Percentiles rank a stretch among this genome's conserved stretches.
These are phyloP conservation scores for Benincasa hispida DNA, from an alignment of 306 rosid genomes.

Conservation along the genomic window DNA sequence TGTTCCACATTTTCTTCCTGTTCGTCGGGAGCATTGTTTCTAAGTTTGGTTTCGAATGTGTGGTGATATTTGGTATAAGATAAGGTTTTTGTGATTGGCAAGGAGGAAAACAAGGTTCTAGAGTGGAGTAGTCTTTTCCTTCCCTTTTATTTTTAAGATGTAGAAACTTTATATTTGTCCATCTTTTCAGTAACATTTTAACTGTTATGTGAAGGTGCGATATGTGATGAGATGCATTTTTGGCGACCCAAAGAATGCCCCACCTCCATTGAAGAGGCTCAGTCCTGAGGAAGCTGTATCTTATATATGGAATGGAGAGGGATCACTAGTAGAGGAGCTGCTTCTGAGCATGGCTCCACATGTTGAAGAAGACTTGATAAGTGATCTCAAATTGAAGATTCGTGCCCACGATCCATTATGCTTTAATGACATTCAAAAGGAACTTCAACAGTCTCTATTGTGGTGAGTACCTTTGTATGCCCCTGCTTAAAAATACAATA, in stretches of 20 bases:
- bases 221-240: constrained; percentile 86
- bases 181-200: not conserved
- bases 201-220: constrained; percentile 45
- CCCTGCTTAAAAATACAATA: constrained; percentile 5
- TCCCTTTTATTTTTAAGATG: not conserved
- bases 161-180: not conserved
- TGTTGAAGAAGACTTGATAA: constrained; percentile 44
- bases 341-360: constrained; percentile 68
- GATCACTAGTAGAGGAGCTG: constrained; percentile 82
- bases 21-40: not conserved
- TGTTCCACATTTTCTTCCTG: not conserved
- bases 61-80: not conserved
- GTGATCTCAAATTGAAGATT: constrained; percentile 60
- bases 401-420: constrained; percentile 54
- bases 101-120: not conserved
- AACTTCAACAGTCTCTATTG: constrained; percentile 61
- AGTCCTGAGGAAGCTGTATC: constrained; percentile 61
- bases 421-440: constrained; percentile 52
- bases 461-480: constrained; percentile 34
- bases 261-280: constrained; percentile 91
- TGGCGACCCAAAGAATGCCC: constrained; percentile 85
- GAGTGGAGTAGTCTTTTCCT: not conserved
- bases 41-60: not conserved
- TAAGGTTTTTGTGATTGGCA: not conserved
- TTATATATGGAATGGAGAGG: constrained; percentile 89